Evolutionary conservation across 352 stramenopile species (phyloP).

Genomic region (Lagenidium sp.): DNA sequence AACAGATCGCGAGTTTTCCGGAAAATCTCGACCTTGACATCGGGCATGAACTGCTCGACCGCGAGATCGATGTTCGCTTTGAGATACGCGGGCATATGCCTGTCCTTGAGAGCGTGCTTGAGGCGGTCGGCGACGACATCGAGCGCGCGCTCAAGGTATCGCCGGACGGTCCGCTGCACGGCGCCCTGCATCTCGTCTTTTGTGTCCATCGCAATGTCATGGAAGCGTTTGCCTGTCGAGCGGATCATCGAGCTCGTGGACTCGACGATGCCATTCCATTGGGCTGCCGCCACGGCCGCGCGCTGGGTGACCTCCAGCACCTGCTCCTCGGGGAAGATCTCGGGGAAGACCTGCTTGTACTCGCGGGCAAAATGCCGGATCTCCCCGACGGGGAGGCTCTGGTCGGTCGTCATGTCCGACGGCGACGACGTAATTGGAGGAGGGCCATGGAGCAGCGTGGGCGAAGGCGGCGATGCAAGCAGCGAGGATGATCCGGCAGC

Average conservation of each 20-base stretch:
- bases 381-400: conserved; percentile 42
- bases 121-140: conserved; percentile 68
- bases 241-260: conserved; percentile 73
- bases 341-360: conserved; percentile 75
- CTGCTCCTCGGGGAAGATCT: conserved; percentile 65
- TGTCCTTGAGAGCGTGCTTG: conserved; percentile 73
- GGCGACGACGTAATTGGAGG: no score
- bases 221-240: conserved; percentile 72
- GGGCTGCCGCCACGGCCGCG: conserved; percentile 23
- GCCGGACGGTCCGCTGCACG: conserved; percentile 70
- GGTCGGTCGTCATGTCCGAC: background rate
- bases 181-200: conserved; percentile 75
- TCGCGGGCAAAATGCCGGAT: conserved; percentile 70
- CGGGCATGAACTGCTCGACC: conserved; percentile 82
- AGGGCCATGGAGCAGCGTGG: no score
- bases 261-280: conserved; percentile 65
- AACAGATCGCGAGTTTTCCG: conserved; percentile 77
- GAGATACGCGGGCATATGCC: conserved; percentile 76
- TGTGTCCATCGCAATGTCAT: conserved; percentile 78
- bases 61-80: conserved; percentile 79
- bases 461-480: no score
- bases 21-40: conserved; percentile 87
- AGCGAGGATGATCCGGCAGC: no score
- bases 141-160: conserved; percentile 68
- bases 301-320: conserved; percentile 42